Conservation (phyloP, 1,139 yeast genomes). For the Hyphopichia buzzinii region DNA sequence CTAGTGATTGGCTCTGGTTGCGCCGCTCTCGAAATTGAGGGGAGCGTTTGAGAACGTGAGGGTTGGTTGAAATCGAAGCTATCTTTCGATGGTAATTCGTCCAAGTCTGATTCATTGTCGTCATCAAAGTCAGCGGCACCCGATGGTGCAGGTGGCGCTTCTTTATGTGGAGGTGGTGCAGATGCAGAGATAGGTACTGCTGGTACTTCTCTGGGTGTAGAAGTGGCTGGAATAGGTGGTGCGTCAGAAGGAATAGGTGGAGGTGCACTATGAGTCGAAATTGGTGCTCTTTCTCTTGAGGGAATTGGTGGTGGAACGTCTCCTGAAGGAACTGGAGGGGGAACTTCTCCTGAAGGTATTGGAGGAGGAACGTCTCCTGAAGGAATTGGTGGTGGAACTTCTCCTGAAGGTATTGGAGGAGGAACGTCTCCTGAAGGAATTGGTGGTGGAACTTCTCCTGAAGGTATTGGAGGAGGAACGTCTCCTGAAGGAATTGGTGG, state of each 20-base stretch:
- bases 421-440: slow-evolving; percentile 11
- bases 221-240: slow-evolving; percentile 10
- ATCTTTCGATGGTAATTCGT: not conserved
- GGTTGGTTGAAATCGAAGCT: slow-evolving; percentile 8
- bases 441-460: no score
- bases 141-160: slow-evolving; percentile 9
- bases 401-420: no score
- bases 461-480: slow-evolving; percentile 17
- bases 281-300: not conserved
- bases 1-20: not conserved
- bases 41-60: slow-evolving; percentile 10
- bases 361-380: no score
- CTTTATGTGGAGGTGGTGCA: slow-evolving; percentile 17
- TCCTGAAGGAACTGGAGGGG: no score
- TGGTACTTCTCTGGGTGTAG: slow-evolving; percentile 4
- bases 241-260: slow-evolving; percentile 7
- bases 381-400: no score
- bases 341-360: slow-evolving; percentile 16
- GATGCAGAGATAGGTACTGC: slow-evolving; percentile 6
- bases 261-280: no score
- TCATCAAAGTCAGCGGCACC: slow-evolving; percentile 3
- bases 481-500: slow-evolving; percentile 12
- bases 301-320: not conserved
- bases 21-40: not conserved
- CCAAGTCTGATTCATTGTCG: slow-evolving; percentile 2